Percentiles rank a stretch among this genome's conserved stretches.
These are phyloP conservation scores for Flueggea neowawraea DNA, from an alignment of 441 rosid species.

Conservation along the genomic window DNA sequence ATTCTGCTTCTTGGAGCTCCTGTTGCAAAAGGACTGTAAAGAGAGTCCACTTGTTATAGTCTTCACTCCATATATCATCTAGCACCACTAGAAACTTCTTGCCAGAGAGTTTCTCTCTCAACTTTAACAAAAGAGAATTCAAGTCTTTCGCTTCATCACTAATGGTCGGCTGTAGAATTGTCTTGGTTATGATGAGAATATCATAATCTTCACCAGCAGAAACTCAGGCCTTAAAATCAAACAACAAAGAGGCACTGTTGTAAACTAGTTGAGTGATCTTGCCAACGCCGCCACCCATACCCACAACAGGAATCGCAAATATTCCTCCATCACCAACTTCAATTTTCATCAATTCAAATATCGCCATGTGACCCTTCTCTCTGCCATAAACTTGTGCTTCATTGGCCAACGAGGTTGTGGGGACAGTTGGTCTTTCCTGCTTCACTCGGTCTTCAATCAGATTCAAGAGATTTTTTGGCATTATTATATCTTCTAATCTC, in stretches of 20 bases:
- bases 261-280: constrained; percentile 10
- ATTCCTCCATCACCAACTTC: neutral
- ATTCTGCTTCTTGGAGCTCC: constrained; percentile 18
- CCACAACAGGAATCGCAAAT: constrained; percentile 2
- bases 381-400: constrained; percentile 6
- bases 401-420: constrained; percentile 1
- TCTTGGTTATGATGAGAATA: neutral
- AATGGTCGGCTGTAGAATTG: neutral
- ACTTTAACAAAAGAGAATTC: neutral
- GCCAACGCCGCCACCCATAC: constrained; percentile 9
- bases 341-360: neutral
- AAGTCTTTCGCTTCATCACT: neutral
- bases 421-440: neutral
- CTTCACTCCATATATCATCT: constrained; percentile 19
- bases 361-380: neutral
- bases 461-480: neutral
- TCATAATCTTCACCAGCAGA: constrained; percentile 5
- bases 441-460: neutral
- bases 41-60: neutral
- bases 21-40: constrained; percentile 1
- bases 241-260: neutral
- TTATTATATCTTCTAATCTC: neutral
- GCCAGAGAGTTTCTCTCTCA: neutral
- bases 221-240: constrained; percentile 4
- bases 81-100: constrained; percentile 20